These are phyloP conservation scores for Peltaster fructicola DNA, from an alignment of 2,329 filamentous ascomycete genomes.

Conservation along the genomic window DNA sequence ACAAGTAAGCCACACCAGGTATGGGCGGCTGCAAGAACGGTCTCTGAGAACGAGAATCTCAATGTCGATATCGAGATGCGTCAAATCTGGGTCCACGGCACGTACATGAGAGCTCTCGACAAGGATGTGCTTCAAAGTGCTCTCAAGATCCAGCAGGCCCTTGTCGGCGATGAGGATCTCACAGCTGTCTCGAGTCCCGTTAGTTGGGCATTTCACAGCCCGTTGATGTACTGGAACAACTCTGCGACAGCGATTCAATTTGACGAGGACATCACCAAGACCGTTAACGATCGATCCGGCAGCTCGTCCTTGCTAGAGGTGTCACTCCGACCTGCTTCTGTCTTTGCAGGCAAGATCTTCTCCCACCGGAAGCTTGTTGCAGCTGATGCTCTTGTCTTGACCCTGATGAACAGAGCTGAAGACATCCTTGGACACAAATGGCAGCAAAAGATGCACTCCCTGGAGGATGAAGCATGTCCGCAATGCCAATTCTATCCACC, in stretches of 20 bases:
- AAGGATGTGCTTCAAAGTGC: slow-evolving; percentile 46
- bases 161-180: slow-evolving; percentile 36
- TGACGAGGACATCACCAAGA: slow-evolving; percentile 47
- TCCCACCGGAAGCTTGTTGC: slow-evolving; percentile 48
- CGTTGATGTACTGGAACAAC: slow-evolving; percentile 63
- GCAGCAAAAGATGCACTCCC: slow-evolving; percentile 39
- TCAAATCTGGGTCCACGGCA: slow-evolving; percentile 65
- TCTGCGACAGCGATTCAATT: slow-evolving; percentile 38
- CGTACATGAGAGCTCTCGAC: slow-evolving; percentile 60
- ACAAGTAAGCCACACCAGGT: slow-evolving; percentile 62
- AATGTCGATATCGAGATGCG: slow-evolving; percentile 62
- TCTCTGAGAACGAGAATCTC: slow-evolving; percentile 19
- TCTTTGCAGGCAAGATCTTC: slow-evolving; percentile 68
- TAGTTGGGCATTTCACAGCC: slow-evolving; percentile 68
- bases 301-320: slow-evolving; percentile 53
- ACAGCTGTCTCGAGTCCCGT: slow-evolving; percentile 14
- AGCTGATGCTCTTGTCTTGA: slow-evolving; percentile 63
- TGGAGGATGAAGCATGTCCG: slow-evolving; percentile 32
- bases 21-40: slow-evolving; percentile 39
- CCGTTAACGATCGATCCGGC: slow-evolving; percentile 48
- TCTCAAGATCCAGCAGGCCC: slow-evolving; percentile 49
- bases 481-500: slow-evolving; percentile 50
- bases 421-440: slow-evolving; percentile 48
- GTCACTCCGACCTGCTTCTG: slow-evolving; percentile 58
- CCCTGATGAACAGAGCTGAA: slow-evolving; percentile 50